Evolutionary conservation across 805 yeast species (phyloP).

Genomic region (Ogataea paradorogensis): DNA sequence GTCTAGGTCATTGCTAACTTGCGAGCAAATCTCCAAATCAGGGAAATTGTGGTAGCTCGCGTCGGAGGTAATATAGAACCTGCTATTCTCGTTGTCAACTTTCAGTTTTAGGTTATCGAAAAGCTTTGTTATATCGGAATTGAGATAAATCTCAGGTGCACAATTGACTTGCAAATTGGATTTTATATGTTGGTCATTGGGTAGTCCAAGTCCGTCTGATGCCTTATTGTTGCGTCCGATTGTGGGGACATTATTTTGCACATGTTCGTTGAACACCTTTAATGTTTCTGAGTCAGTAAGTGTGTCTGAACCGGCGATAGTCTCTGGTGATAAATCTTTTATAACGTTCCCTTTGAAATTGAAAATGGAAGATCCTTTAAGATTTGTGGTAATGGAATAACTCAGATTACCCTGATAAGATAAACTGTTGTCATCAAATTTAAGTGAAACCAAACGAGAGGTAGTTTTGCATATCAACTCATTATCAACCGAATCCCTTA

Average conservation of each 20-base stretch:
- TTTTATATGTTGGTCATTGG: background rate
- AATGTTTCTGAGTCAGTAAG: background rate
- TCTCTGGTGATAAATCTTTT: background rate
- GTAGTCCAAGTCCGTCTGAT: background rate
- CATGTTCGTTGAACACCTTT: background rate
- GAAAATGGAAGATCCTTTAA: too few relatives aligned
- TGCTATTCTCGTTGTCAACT: constrained; percentile 13
- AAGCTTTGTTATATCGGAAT: constrained; percentile 18
- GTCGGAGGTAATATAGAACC: constrained; percentile 15
- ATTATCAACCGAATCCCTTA: constrained; percentile 14
- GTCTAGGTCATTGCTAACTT: constrained; percentile 7
- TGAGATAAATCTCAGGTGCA: constrained; percentile 22
- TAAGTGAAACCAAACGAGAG: constrained; percentile 8
- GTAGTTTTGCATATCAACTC: constrained; percentile 16
- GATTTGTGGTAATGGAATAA: too few relatives aligned
- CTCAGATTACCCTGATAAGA: background rate
- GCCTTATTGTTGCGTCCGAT: background rate
- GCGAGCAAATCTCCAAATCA: constrained; percentile 16
- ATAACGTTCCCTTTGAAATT: background rate
- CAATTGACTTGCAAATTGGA: background rate
- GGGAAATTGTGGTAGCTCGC: constrained; percentile 15
- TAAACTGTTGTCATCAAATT: background rate
- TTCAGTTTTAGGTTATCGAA: constrained; percentile 13
- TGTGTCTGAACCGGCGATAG: background rate
- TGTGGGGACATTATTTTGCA: background rate